Evolutionary conservation across 345 rosid genomes (phyloP), one percentile per base, ranked within the genome.

Genomic region (Boechera divaricarpa): DNA sequence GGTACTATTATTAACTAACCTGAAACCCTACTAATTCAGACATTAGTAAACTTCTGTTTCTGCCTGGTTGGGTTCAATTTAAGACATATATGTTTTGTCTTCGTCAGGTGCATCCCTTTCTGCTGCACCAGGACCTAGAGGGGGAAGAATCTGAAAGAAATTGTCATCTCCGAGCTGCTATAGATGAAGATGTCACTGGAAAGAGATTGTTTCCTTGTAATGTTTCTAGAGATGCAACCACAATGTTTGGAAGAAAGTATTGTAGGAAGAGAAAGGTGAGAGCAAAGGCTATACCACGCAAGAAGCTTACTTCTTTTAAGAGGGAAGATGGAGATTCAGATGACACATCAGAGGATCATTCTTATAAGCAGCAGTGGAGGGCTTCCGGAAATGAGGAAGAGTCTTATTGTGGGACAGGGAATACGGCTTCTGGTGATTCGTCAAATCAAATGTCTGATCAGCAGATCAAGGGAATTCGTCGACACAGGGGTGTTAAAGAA

Each of bases 21-120:
- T 26, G 66, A 35, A 63, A 9, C 58, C 39, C 26, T 56, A 66
- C 36, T 74, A 7, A 38, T 49, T 47, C 9, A 10, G 5, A 67
- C 66, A n/a, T 36, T 15, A 2, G 3, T 57, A 75, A 31, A 75
- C 32, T 41, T 42, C 42, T 73, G 51, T 76, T 51, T 49, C 45
- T 67, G 32, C 41, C 24, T 42, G 42, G 51, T 66, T 48, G 24
- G 61, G 31, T 67, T 68, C 29, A 51, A 2, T 3, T 59, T 47
- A 38, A 48, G 29, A 47, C n/a, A 41, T 1, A 5, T 62, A 2
- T 21, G 24, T 21, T 35, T 6, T 57, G 26, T 89, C 75, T 88
- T 91, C 54, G 53, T 69, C 70, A 89, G 87, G 94, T 94, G 72
- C 98, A 94, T 81, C 85, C 95, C n/a, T 81, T 90, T 79, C 74